Evolutionary conservation across 2,329 filamentous ascomycete species (phyloP).

Genomic region (Moelleriella libera): DNA sequence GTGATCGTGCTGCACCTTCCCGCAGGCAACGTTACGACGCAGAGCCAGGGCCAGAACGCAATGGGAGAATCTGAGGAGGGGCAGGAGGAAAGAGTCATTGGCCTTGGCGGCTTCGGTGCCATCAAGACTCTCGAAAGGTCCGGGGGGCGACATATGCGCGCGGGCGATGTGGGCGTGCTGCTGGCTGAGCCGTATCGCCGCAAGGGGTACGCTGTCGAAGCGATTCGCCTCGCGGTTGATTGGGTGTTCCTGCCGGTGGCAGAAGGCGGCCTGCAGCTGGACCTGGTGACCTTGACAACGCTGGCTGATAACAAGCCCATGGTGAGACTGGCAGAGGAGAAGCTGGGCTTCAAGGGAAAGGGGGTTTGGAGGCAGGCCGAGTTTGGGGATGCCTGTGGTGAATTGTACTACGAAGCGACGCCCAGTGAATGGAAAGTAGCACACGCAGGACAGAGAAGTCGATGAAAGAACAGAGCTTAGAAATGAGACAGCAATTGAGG

Average conservation of each 20-base stretch:
- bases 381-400: conserved; percentile 6
- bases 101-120: conserved; percentile 14
- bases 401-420: conserved; percentile 12
- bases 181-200: conserved; percentile 10
- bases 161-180: conserved; percentile 14
- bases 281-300: conserved; percentile 13
- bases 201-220: conserved; percentile 12
- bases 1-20: conserved; percentile 6
- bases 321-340: conserved; percentile 9
- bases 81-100: conserved; percentile 8
- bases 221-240: conserved; percentile 11
- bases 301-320: conserved; percentile 10
- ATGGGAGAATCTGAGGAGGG: neutral
- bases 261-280: conserved; percentile 13
- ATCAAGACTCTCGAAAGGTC: conserved; percentile 11
- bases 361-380: conserved; percentile 6
- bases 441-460: neutral
- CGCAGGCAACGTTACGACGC: no score
- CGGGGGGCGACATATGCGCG: conserved; percentile 6
- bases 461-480: no score
- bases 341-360: conserved; percentile 9
- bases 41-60: no score
- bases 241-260: conserved; percentile 11
- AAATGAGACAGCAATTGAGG: no score
- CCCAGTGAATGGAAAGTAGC: conserved; percentile 7